A percentile compares a stretch with the other conserved stretches of the same genome.
Evolutionary conservation across 306 rosid genomes (phyloP).

Genomic region (Luffa aegyptiaca): DNA sequence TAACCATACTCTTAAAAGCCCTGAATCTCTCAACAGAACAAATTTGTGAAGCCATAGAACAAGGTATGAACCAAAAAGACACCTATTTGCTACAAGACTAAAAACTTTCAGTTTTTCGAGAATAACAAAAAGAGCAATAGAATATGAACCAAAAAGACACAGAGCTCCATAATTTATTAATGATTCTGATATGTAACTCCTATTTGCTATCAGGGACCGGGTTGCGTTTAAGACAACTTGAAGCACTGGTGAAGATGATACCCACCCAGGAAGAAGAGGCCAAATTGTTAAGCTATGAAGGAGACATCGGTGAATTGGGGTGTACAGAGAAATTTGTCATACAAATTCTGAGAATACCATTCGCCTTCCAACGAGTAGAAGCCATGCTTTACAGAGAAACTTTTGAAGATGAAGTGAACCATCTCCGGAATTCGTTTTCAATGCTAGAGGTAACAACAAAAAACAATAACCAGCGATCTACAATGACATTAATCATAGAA

Average conservation of each 20-base stretch:
- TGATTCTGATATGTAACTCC: not conserved
- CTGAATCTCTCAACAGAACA: conserved; percentile 64
- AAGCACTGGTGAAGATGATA: conserved; percentile 84
- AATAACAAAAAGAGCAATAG: not conserved
- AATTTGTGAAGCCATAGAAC: conserved; percentile 62
- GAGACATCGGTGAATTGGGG: conserved; percentile 73
- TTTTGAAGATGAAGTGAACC: conserved; percentile 89
- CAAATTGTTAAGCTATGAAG: conserved; percentile 58
- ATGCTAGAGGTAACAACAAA: conserved; percentile 68
- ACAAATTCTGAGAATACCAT: conserved; percentile 56
- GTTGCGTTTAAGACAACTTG: conserved; percentile 62
- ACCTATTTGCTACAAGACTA: too few species aligned
- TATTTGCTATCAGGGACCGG: conserved; percentile 46
- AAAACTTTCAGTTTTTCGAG: not conserved
- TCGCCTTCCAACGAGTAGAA: conserved; percentile 65
- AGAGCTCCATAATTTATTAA: not conserved
- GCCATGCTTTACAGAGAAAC: conserved; percentile 82
- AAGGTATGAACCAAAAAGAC: conserved; percentile 37
- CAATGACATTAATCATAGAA: not conserved
- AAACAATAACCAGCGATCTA: not conserved
- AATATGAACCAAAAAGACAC: not conserved
- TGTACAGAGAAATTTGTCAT: conserved; percentile 75
- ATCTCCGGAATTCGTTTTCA: conserved; percentile 76
- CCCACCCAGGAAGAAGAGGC: conserved; percentile 80
- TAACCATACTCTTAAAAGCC: conserved; percentile 87